These are phyloP conservation scores for Fusarium pininemorale DNA, from an alignment of 2,329 filamentous ascomycete species.

Conservation along the genomic window DNA sequence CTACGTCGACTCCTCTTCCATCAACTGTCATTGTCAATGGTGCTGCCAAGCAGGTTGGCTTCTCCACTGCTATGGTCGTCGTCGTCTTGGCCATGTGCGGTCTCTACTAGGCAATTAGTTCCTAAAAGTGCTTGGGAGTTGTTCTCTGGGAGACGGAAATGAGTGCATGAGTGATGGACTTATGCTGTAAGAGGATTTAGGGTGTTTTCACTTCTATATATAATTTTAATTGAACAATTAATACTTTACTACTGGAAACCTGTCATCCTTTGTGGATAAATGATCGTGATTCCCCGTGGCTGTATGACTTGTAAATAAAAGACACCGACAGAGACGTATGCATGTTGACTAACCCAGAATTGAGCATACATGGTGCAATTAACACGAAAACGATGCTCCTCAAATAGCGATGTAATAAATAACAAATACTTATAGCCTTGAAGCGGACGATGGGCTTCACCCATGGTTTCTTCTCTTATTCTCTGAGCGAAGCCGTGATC, in stretches of 20 bases:
- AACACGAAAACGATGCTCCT: too few relatives aligned
- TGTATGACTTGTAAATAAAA: too few relatives aligned
- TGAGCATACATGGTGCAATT: too few relatives aligned
- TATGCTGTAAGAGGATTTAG: not conserved
- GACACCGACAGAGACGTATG: too few relatives aligned
- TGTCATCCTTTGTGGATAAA: too few relatives aligned
- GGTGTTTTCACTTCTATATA: not conserved
- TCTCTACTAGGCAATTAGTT: not conserved
- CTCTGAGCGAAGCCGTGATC: too few relatives aligned
- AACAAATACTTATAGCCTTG: too few relatives aligned
- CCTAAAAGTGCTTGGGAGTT: fast-evolving
- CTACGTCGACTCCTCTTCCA: conserved; percentile 6
- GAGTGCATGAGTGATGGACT: not conserved
- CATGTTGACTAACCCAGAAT: too few relatives aligned
- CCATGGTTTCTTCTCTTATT: too few relatives aligned
- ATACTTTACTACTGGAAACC: not conserved
- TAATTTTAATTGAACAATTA: not conserved
- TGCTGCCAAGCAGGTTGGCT: conserved; percentile 14
- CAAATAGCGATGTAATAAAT: too few relatives aligned
- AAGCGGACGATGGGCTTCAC: too few relatives aligned
- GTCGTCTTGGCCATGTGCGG: not conserved
- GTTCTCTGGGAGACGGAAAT: fast-evolving
- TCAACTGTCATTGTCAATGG: conserved; percentile 8
- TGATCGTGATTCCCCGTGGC: too few relatives aligned
- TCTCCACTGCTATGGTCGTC: not conserved